A percentile compares a stretch with the other conserved stretches of the same genome.
Conservation (phyloP, 2,329 filamentous ascomycete genomes). For the Neoscytalidium dimidiatum region DNA sequence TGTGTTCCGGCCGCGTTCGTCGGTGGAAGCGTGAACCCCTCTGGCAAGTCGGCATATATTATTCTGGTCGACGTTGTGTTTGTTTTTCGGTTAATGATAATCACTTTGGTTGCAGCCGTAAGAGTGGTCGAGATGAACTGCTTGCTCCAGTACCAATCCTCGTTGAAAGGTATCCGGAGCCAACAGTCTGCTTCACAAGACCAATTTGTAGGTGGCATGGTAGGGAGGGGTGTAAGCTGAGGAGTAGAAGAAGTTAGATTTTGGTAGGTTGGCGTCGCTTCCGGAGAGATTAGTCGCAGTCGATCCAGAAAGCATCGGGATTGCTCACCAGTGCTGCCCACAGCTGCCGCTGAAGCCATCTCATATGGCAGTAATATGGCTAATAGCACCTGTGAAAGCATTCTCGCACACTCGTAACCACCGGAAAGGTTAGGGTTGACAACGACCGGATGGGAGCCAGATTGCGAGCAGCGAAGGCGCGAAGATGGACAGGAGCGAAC, state of each 20-base stretch:
- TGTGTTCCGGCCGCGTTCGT: slow-evolving; percentile 18
- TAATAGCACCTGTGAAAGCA: not conserved
- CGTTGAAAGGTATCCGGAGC: not conserved
- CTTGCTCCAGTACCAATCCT: slow-evolving; percentile 17
- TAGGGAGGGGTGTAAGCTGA: not conserved
- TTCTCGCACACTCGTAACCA: not conserved
- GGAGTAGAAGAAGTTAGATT: not conserved
- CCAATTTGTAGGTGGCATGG: not conserved
- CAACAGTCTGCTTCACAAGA: not conserved
- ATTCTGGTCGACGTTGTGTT: slow-evolving; percentile 21
- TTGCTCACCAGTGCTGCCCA: not conserved
- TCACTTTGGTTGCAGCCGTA: slow-evolving; percentile 19
- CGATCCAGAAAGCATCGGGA: too few relatives aligned
- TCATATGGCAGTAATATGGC: not conserved
- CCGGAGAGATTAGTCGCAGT: not conserved
- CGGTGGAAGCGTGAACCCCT: slow-evolving; percentile 20
- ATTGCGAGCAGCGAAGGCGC: not conserved
- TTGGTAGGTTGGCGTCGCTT: not conserved
- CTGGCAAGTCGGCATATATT: slow-evolving; percentile 16
- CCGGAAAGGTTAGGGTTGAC: not conserved
- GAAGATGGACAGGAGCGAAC: not conserved
- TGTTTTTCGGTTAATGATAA: slow-evolving; percentile 19
- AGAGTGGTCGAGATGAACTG: slow-evolving; percentile 16
- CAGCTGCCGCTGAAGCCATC: not conserved
- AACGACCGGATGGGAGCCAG: not conserved